Evolutionary conservation across 352 stramenopile species (phyloP).

Genomic region (Pythium monospermum): DNA sequence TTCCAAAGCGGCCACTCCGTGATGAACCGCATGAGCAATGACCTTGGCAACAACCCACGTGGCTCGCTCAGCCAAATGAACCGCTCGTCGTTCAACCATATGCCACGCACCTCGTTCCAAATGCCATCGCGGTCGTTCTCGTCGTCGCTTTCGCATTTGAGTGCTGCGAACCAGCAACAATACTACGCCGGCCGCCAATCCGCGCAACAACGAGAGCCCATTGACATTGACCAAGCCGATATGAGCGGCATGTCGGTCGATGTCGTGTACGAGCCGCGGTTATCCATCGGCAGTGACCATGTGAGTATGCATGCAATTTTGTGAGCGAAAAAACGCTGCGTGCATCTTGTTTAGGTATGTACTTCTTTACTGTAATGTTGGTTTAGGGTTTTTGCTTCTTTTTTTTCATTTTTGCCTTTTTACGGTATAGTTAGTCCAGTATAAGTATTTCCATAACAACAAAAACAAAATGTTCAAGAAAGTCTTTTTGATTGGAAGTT

Average conservation of each 20-base stretch:
- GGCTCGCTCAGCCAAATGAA: constrained; percentile 13
- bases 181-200: constrained; percentile 19
- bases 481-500: too few species aligned
- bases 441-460: too few species aligned
- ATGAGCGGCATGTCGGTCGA: constrained; percentile 10
- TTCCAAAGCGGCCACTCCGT: constrained; percentile 23
- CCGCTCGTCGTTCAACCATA: constrained; percentile 18
- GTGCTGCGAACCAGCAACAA: constrained; percentile 8
- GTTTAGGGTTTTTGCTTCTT: too few species aligned
- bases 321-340: too few species aligned
- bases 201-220: constrained; percentile 9
- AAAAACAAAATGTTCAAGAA: too few species aligned
- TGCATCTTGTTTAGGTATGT: too few species aligned
- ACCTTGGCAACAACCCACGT: constrained; percentile 7
- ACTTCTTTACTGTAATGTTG: too few species aligned
- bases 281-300: constrained; percentile 15
- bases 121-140: constrained; percentile 17
- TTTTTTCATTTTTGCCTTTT: too few species aligned
- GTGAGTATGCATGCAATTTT: constrained; percentile 28
- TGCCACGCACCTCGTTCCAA: constrained; percentile 18
- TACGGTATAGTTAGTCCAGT: too few species aligned
- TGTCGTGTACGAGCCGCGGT: constrained; percentile 20
- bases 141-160: constrained; percentile 14
- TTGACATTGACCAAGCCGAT: constrained; percentile 22
- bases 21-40: constrained; percentile 24